Conservation (phyloP, 2,329 filamentous ascomycete genomes). For the Penicillium sp. region DNA sequence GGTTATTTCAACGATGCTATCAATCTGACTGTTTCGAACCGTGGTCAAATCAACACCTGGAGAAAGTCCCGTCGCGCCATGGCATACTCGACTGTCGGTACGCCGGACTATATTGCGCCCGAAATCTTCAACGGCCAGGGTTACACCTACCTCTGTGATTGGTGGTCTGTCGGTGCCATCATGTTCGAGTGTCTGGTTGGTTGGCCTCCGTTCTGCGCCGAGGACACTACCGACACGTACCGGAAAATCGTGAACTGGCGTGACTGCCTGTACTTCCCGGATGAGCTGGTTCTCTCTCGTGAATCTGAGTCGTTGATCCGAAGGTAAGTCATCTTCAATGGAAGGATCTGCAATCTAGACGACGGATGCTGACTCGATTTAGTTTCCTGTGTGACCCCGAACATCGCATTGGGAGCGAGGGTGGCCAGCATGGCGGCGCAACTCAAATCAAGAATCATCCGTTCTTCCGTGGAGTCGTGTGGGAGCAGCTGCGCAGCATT, state of each 20-base stretch:
- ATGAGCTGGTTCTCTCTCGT: constrained; percentile 79
- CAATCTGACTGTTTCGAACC: constrained; percentile 95
- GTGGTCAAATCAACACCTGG: constrained; percentile 98
- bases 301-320: constrained; percentile 90
- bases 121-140: constrained; percentile 97
- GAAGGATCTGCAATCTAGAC: not conserved
- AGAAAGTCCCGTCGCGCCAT: constrained; percentile 89
- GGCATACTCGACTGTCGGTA: constrained; percentile 97
- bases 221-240: constrained; percentile 96
- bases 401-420: constrained; percentile 74
- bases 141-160: constrained; percentile 95
- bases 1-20: constrained; percentile 91
- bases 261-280: constrained; percentile 90
- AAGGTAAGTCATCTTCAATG: constrained; percentile 55
- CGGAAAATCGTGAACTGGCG: constrained; percentile 99
- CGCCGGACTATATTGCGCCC: constrained; percentile 95
- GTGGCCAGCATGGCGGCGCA: constrained; percentile 59
- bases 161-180: constrained; percentile 98
- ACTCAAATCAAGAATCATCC: constrained; percentile 88
- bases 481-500: constrained; percentile 85
- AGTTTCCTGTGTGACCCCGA: constrained; percentile 93
- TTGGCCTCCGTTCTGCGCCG: constrained; percentile 98
- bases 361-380: constrained; percentile 24
- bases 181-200: constrained; percentile 99
- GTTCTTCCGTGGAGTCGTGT: constrained; percentile 96